Evolutionary conservation across 495 filamentous ascomycete genomes (phyloP), one percentile per base, ranked within the genome.

Genomic region (Penicillium diatomitis): DNA sequence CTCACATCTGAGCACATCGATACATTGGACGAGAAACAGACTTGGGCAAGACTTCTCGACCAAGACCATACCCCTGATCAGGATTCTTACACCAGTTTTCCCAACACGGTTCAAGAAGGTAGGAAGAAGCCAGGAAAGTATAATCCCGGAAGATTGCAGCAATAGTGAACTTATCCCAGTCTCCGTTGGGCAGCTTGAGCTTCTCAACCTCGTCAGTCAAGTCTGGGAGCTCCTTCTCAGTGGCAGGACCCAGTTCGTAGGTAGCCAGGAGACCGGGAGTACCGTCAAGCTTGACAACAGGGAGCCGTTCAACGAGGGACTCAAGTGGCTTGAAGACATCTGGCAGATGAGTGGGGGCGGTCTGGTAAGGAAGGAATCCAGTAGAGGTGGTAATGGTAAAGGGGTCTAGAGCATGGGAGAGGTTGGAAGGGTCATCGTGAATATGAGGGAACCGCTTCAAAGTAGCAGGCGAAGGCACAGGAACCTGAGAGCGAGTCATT

Each of bases 91-190:
- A 82, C 55, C 84, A 73, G 55, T 57, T 75, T 70, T 84, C 72
- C 68, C 90, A 89, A 65, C 90, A 96, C n/a, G 90, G 90, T 71
- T 96, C 90, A n/a, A 96, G 77, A 10, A 96, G 72, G 61, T 92
- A 95, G 0, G 89, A 84, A 9, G 86, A 90, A 1, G 88, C 86
- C 3, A 95, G 69, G 70, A 94, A 96, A 29, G 85, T 84, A 62
- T 95, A 95, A 69, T 95, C 90, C 28, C 90, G 73, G 65, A 94
- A 95, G 46, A 91, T 68, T 30, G 88, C 90, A 60, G 87, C 87
- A 72, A 91, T 75, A 31, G 85, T 70, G 11, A 82, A 83, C 12
- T 89, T 72, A 64, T 95, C 82, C 44, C 73, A 65, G 35, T 70
- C 68, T 2, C 68, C 68, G 53, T 72, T 67, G 20, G 58, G 41